These are phyloP conservation scores for Aegilops bicornis DNA, from an alignment of 176 grass and related monocot species.

Conservation along the genomic window DNA sequence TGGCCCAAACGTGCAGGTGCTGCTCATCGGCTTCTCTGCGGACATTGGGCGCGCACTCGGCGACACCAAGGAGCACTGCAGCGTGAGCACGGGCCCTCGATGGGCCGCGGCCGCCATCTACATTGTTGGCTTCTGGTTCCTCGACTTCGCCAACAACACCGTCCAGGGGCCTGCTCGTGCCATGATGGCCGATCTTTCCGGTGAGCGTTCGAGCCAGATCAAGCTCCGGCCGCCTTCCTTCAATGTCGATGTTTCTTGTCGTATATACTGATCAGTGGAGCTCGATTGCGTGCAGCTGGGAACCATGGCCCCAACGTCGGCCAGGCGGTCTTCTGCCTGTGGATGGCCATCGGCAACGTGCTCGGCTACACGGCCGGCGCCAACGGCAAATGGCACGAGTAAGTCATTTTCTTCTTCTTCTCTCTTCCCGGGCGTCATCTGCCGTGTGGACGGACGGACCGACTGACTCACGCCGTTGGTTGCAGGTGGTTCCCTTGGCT, in stretches of 20 bases:
- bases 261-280: not conserved
- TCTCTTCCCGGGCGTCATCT: not conserved
- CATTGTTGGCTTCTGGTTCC: slow-evolving; percentile 88
- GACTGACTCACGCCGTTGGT: not conserved
- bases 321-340: slow-evolving; percentile 68
- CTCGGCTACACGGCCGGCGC: slow-evolving; percentile 73
- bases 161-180: slow-evolving; percentile 64
- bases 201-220: not conserved
- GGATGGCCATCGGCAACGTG: slow-evolving; percentile 91
- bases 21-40: slow-evolving; percentile 72
- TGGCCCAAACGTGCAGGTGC: slow-evolving; percentile 17
- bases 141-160: slow-evolving; percentile 89
- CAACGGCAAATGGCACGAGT: slow-evolving; percentile 49
- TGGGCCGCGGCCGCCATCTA: slow-evolving; percentile 60
- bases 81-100: slow-evolving; percentile 55
- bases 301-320: slow-evolving; percentile 45
- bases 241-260: not conserved
- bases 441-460: too few species aligned
- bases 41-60: slow-evolving; percentile 74
- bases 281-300: slow-evolving; percentile 19
- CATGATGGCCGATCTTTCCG: slow-evolving; percentile 50
- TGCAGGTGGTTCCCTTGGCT: slow-evolving; percentile 53
- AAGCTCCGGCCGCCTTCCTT: too few species aligned
- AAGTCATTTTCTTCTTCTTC: not conserved
- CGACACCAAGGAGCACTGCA: slow-evolving; percentile 79